Evolutionary conservation across 23 red algal genomes (phyloP).

Genomic region (Gracilariopsis chorda): DNA sequence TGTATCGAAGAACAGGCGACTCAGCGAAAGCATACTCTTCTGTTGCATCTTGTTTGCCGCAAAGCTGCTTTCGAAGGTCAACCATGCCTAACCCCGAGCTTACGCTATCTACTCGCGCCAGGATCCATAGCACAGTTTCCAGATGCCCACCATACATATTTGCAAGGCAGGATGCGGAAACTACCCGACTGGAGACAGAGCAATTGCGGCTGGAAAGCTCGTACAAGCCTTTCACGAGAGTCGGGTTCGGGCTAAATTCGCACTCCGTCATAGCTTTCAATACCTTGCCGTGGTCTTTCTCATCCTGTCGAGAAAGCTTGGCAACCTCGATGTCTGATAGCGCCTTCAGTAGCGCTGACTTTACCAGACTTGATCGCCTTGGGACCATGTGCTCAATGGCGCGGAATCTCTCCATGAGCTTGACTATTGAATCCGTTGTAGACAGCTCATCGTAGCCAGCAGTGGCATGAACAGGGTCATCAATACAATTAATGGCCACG

Average conservation of each 20-base stretch:
- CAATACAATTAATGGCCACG: slow-evolving; percentile 39
- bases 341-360: slow-evolving; percentile 1
- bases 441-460: slow-evolving; percentile 20
- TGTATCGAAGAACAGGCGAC: slow-evolving; percentile 21
- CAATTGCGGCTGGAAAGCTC: slow-evolving; percentile 1
- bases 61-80: not conserved
- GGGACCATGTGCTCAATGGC: slow-evolving; percentile 41
- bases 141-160: slow-evolving; percentile 43
- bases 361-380: slow-evolving; percentile 15
- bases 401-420: slow-evolving; percentile 38
- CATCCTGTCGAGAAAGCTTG: slow-evolving; percentile 18
- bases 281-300: not conserved
- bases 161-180: slow-evolving; percentile 16
- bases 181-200: not conserved
- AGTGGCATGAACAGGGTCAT: slow-evolving; percentile 3
- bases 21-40: slow-evolving; percentile 8
- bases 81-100: not conserved
- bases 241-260: not conserved
- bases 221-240: slow-evolving; percentile 11
- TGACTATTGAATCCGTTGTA: slow-evolving; percentile 25
- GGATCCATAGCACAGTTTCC: slow-evolving; percentile 18
- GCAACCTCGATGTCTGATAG: slow-evolving; percentile 35
- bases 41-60: not conserved
- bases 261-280: not conserved
- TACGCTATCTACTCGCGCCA: slow-evolving; percentile 21